Evolutionary conservation across 495 filamentous ascomycete species (phyloP), one percentile per base, ranked within the genome.

Genomic region (Cercophora newfieldiana): DNA sequence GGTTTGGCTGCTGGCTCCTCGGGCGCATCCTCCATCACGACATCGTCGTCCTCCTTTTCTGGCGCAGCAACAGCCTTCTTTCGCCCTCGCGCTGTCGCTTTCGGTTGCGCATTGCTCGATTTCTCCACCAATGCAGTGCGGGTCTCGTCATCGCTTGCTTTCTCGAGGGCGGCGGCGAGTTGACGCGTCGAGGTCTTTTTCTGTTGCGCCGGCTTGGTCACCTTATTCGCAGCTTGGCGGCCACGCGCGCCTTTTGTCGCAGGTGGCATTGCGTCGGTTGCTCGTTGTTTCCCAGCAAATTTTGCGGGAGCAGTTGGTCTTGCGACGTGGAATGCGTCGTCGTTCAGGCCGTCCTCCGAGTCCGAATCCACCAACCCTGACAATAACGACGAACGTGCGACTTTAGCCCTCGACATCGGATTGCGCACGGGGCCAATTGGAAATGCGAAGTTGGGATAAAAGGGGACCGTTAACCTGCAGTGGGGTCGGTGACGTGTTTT

Each of bases 281-380:
- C 22, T 50, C n/a, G n/a, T 8, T 56, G 72, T 28, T 63, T 63
- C 12, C 25, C 26, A 24, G 31, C 14, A 21, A 31, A 31, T 53
- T 57, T 57, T 4, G 62, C 26, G 24, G 55, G 24, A 28, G 55
- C 19, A n/a, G 53, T 24, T 18, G 50, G n/a, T 61, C 66, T 66
- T 25, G 26, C 69, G 30, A 74, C 71, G 63, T 80, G 33, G 73
- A 75, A 72, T 77, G 82, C 18, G 79, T 80, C 74, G 74, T 74
- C 69, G 64, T 74, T 71, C 24, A 74, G 73, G 29, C 81, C 79
- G 75, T 90, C 87, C 56, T 92, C 90, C 67, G 87, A 86, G 60
- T 90, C 89, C 47, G 87, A 90, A 65, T 87, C 89, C 37, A 89
- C 80, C 54, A 90, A 78, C n/a, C 81, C 84, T 65, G 37, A 44